These are phyloP conservation scores for Suillus fuscotomentosus DNA, from an alignment of 768 basidiomycete genomes.

Conservation along the genomic window DNA sequence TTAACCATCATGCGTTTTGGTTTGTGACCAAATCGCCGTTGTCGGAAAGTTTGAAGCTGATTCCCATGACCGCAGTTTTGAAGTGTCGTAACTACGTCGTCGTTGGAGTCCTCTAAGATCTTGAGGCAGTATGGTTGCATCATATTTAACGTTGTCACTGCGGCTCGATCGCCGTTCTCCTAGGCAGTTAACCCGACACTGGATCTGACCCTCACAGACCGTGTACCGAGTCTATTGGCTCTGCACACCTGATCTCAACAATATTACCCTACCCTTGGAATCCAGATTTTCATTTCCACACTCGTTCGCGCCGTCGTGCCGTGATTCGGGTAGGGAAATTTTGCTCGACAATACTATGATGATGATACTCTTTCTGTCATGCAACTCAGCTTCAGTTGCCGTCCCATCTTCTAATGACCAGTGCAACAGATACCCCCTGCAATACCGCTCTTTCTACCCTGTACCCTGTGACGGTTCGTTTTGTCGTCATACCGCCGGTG, in stretches of 20 bases:
- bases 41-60: no score
- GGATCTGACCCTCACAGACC: background rate
- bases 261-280: background rate
- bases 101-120: background rate
- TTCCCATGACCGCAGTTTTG: no score
- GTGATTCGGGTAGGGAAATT: background rate
- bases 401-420: background rate
- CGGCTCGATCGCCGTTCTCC: background rate
- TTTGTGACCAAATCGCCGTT: background rate
- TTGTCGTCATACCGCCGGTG: no score
- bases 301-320: background rate
- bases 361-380: background rate
- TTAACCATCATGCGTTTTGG: no score
- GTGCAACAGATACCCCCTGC: background rate
- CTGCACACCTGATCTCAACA: background rate
- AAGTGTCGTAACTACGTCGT: no score
- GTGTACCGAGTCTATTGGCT: background rate
- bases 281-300: background rate
- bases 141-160: background rate
- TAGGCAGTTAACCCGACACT: background rate
- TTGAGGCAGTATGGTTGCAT: background rate
- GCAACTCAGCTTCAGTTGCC: background rate
- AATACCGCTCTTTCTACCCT: background rate
- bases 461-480: no score
- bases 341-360: background rate